Base-by-base conservation (phyloP, 1,139 yeast species). In the Yamadazyma pseudoaaseri region DNA sequence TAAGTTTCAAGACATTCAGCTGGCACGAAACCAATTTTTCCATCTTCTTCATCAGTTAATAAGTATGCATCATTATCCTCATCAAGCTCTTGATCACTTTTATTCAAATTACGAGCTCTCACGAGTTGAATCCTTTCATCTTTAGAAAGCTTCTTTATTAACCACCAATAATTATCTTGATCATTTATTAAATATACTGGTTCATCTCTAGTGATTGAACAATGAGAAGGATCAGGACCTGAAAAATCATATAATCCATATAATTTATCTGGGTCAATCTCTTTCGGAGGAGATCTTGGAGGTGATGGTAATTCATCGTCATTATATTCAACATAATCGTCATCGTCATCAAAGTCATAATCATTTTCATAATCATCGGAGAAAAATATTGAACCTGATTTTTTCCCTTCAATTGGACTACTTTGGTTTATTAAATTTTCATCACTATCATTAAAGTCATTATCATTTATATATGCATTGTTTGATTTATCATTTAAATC, bases 91-190 rank as follows among this genome's bases (percentile, higher is more conserved):
- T 30, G 30, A 15, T 39, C 45, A 33, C 46, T 43, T 17, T 31
- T 24, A 28, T 44, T 45, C 15, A 40, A 24, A 23, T 27, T 27
- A 10, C 49, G 35, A 27, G 42, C 48, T n/a, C 21, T 21, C 6
- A 34, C 15, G 15, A 47, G 34, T 24, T 43, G 43, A 3, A 49
- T 44, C n/a, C 68, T 47, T 42, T 70, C 74, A 12, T 49, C 48
- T 36, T 60, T 64, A 30, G 72, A 69, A 37, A 81, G 69, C 46
- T 86, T 79, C 39, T 81, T 73, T 18, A 92, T 90, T 10, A 90
- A 65, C 98, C 98, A 92, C 98, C 98, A 92, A 62, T 92, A 92
- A 40, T 87, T 77, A 58, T 92, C 97, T 38, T 85, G 81, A 52
- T 92, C 98, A 51, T 89, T 90, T 23, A 92, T 62, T 22, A 92